Percentiles rank a stretch among this genome's conserved stretches.
Conservation (phyloP, 116 monocot genomes). For the Posidonia oceanica region DNA sequence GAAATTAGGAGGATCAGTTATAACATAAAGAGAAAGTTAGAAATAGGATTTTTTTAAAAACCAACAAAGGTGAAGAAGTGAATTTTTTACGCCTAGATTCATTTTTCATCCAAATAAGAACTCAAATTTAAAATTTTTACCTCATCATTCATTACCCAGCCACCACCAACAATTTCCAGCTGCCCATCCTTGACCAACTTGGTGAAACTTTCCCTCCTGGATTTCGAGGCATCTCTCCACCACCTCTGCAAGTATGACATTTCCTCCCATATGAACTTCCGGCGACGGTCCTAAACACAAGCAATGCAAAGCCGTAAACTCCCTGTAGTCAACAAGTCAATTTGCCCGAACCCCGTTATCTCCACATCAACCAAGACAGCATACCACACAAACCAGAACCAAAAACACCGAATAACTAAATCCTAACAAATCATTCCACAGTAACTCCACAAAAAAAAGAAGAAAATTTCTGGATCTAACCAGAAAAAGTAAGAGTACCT, state of each 20-base stretch:
- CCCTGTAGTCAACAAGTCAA: background rate
- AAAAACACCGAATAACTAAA: background rate
- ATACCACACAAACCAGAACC: background rate
- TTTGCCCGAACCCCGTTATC: background rate
- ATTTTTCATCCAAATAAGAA: background rate
- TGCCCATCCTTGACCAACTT: constrained; percentile 77
- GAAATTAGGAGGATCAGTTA: too few species aligned
- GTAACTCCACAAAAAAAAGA: background rate
- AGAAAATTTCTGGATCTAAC: background rate
- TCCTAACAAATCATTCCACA: background rate
- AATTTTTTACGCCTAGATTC: background rate
- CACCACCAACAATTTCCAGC: constrained; percentile 94
- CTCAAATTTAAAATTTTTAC: constrained; percentile 20
- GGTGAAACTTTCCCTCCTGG: constrained; percentile 43
- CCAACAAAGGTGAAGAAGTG: background rate
- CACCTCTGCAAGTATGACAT: constrained; percentile 98
- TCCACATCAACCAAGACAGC: background rate
- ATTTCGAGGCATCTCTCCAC: constrained; percentile 79
- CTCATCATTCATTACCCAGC: constrained; percentile 99
- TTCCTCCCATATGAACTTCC: constrained; percentile 99
- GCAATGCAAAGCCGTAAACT: background rate
- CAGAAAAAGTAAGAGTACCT: constrained; percentile 18
- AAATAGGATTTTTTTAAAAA: too few species aligned
- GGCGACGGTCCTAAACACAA: constrained; percentile 47
- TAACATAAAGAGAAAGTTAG: too few species aligned